phyloP scores from a whole-genome alignment of 495 filamentous ascomycete genomes.

The Penicillium samsonianum region DNA sequence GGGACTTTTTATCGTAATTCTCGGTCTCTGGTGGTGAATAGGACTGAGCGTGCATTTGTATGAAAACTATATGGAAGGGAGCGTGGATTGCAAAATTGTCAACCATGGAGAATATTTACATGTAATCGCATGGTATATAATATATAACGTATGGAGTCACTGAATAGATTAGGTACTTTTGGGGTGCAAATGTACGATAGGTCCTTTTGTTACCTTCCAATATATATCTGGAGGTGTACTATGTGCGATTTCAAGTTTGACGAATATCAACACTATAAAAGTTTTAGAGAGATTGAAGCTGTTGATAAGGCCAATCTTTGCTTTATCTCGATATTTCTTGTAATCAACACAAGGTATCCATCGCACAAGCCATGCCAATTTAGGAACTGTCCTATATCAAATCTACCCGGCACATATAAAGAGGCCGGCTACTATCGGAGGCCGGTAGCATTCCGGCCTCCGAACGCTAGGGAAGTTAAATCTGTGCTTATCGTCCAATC shows the following conservation, averaged over 20 bases:
- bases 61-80: background rate
- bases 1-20: conserved; percentile 15
- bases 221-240: background rate
- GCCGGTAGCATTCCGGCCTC: conserved; percentile 50
- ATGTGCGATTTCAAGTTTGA: background rate
- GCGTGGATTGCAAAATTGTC: background rate
- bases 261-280: background rate
- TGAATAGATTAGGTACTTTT: background rate
- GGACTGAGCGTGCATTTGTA: background rate
- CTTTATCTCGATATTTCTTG: background rate
- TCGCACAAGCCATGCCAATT: background rate
- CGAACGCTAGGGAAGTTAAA: conserved; percentile 37
- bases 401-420: background rate
- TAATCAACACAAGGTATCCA: background rate
- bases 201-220: background rate
- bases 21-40: background rate
- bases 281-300: background rate
- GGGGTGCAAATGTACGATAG: background rate
- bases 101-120: background rate
- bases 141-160: background rate
- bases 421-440: conserved; percentile 46
- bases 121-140: background rate
- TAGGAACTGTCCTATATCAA: conserved; percentile 1
- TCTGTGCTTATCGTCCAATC: conserved; percentile 28
- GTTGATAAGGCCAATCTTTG: background rate